Conservation (phyloP, 139 green algal species). For the Micractinium sp. region DNA sequence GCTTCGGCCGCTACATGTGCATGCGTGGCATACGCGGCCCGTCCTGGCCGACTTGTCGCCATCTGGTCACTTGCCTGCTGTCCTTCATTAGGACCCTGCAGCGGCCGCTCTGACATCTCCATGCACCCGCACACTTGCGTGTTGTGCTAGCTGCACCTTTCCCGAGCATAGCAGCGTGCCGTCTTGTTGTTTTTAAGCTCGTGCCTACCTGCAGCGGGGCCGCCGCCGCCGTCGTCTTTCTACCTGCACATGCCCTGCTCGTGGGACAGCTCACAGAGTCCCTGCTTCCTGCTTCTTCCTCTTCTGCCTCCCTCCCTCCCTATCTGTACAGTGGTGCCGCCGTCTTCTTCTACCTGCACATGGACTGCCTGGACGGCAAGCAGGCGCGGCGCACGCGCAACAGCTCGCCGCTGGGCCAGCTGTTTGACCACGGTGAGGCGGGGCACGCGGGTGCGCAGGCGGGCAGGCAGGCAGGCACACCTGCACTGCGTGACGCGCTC, state of each 20-base stretch:
- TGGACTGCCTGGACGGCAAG: slow-evolving; percentile 96
- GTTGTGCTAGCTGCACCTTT: background rate
- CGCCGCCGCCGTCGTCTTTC: background rate
- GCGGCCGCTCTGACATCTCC: too few species aligned
- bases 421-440: slow-evolving; percentile 94
- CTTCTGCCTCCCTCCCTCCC: slow-evolving; percentile 23
- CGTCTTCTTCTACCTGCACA: slow-evolving; percentile 75
- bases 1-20: too few species aligned
- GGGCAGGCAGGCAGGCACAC: background rate
- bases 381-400: slow-evolving; percentile 91
- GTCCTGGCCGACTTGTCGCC: too few species aligned
- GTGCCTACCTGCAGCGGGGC: background rate
- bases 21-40: too few species aligned
- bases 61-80: too few species aligned
- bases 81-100: too few species aligned
- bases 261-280: background rate
- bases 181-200: too few species aligned
- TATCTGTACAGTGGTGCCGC: slow-evolving; percentile 37
- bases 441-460: too few species aligned
- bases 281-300: background rate
- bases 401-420: slow-evolving; percentile 91
- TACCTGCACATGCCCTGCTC: too few species aligned
- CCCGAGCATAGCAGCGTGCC: too few species aligned
- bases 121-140: background rate
- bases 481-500: too few species aligned